These are phyloP conservation scores for Globisporangium ultimum DNA, from an alignment of 352 stramenopile genomes.

Conservation along the genomic window DNA sequence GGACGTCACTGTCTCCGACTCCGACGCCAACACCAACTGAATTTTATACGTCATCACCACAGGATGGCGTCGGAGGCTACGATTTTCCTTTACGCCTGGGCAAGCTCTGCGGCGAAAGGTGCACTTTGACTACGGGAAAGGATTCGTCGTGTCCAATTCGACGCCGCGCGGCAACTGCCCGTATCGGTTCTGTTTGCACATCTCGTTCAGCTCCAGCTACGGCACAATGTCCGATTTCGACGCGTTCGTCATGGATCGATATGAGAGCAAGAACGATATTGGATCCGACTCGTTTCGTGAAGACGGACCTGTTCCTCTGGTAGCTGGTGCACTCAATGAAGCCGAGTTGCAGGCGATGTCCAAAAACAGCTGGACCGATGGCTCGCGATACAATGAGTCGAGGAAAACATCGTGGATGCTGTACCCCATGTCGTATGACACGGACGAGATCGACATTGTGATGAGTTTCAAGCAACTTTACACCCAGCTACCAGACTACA, in stretches of 20 bases:
- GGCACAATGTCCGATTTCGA: constrained; percentile 46
- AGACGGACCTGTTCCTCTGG: constrained; percentile 20
- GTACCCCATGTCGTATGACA: constrained; percentile 15
- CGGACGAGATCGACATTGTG: constrained; percentile 37
- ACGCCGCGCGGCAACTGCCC: not conserved
- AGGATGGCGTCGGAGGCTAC: constrained; percentile 1
- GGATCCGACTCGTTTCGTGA: constrained; percentile 5
- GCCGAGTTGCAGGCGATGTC: constrained; percentile 11
- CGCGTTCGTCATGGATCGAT: constrained; percentile 45
- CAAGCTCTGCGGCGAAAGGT: constrained; percentile 1
- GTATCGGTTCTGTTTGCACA: constrained; percentile 23
- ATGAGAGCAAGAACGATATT: constrained; percentile 22
- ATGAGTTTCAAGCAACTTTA: constrained; percentile 62
- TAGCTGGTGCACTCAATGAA: constrained; percentile 25
- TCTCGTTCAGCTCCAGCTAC: constrained; percentile 44
- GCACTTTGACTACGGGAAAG: not conserved
- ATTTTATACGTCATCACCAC: not conserved
- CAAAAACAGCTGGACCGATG: constrained; percentile 2
- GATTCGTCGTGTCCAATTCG: not conserved
- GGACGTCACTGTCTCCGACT: too few relatives aligned
- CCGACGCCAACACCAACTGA: not conserved
- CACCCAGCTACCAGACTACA: constrained; percentile 40
- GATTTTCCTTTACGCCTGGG: not conserved
- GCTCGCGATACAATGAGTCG: constrained; percentile 24
- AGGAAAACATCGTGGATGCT: constrained; percentile 38